Base-by-base conservation (phyloP, 495 filamentous ascomycete species). In the Aspergillus funiculosus region DNA sequence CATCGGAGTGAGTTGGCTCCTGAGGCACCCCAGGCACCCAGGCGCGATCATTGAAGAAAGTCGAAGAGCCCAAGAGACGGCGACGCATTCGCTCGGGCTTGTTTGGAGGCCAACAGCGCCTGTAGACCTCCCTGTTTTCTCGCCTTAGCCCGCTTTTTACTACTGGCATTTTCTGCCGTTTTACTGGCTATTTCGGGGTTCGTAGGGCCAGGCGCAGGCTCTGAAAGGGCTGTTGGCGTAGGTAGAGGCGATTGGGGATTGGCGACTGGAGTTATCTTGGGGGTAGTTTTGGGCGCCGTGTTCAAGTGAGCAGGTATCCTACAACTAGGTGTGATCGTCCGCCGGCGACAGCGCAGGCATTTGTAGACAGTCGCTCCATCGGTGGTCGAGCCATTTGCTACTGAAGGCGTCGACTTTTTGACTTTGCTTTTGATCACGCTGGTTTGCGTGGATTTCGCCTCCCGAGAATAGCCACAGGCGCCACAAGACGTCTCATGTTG, bases 101-200 rank as follows among this genome's bases (percentile, higher is more conserved):
- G 60, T 53, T 73, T 77, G 19, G 76, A 72, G 11, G 73, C 75
- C 14, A 83, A 57, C 15, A 79, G 53, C 31, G 76, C 74, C 57
- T 80, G 76, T n/a, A 83, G 59, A 2, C 77, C 71, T 10, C 74
- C 71, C 45, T 80, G 69, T 47, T 81, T 83, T 18, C 79, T 57
- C 15, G 73, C 62, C 46, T 80, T 80, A 18, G 75, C 77, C 58
- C 79, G 61, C 42, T 79, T 77, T 54, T 75, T 82, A 61, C 76
- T 82, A 56, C 55, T 78, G 15, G 69, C 61, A 54, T 77, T 81
- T 0, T 71, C 68, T 4, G 37, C 58, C 13, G 57, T 40, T 29
- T 67, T 67, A 46, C 34, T 48, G 19, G 21, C 35, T 36, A 51
- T 39, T 5, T 37, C 26, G 21, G 32, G 17, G 24, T 46, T n/a